phyloP scores from a whole-genome alignment of 768 basidiomycete species.

The Leucocoprinus birnbaumii region DNA sequence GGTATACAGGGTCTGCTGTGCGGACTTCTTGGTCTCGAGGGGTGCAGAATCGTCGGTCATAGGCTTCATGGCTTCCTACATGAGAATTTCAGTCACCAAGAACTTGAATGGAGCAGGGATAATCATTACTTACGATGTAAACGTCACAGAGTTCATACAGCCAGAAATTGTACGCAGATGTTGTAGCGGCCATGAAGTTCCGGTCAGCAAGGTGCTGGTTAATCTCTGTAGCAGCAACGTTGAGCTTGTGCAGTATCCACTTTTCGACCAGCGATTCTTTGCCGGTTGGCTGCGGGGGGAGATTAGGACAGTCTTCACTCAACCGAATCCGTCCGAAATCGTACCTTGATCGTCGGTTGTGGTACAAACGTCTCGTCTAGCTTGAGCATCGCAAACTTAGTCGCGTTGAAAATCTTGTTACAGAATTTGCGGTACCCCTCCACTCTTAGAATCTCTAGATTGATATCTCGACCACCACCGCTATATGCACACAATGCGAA shows the following conservation, averaged over 20 bases:
- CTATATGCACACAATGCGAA: slow-evolving; percentile 96
- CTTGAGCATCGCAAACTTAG: slow-evolving; percentile 99
- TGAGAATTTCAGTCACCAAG: neutral
- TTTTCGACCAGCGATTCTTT: slow-evolving; percentile 89
- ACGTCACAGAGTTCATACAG: slow-evolving; percentile 99
- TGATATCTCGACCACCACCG: slow-evolving; percentile 93
- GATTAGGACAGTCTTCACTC: slow-evolving; percentile 8
- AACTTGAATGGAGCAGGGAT: neutral
- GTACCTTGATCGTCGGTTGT: slow-evolving; percentile 61
- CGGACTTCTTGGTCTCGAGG: slow-evolving; percentile 63
- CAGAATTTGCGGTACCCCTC: slow-evolving; percentile 99
- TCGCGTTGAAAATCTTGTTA: slow-evolving; percentile 99
- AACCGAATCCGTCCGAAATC: neutral
- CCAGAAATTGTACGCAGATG: slow-evolving; percentile 90
- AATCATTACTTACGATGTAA: slow-evolving; percentile 77
- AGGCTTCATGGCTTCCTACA: slow-evolving; percentile 96
- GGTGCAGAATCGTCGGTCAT: slow-evolving; percentile 84
- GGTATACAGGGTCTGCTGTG: slow-evolving; percentile 94
- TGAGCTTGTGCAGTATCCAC: slow-evolving; percentile 95
- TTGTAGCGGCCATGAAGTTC: slow-evolving; percentile 93
- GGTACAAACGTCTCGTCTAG: slow-evolving; percentile 84
- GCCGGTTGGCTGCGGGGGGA: slow-evolving; percentile 66
- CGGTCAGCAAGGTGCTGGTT: slow-evolving; percentile 74
- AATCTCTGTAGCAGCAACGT: slow-evolving; percentile 72
- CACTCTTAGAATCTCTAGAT: slow-evolving; percentile 91